These are phyloP conservation scores for Fusarium foetens DNA, from an alignment of 2,329 filamentous ascomycete species.

Conservation along the genomic window DNA sequence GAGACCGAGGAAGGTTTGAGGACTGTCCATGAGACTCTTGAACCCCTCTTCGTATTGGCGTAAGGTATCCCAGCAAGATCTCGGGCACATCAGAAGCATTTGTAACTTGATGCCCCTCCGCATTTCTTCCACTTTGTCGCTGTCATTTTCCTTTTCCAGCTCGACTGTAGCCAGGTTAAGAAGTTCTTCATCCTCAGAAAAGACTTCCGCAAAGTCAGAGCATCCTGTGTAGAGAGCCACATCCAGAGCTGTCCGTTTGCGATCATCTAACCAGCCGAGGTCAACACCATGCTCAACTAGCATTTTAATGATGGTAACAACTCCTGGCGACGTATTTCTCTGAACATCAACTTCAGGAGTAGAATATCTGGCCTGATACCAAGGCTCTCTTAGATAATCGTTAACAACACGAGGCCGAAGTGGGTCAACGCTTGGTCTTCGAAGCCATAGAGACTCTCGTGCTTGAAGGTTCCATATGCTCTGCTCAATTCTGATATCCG, in stretches of 20 bases:
- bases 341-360: not conserved
- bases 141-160: not conserved
- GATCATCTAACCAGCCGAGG: not conserved
- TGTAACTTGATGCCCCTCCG: slow-evolving; percentile 1
- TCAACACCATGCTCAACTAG: slow-evolving; percentile 11
- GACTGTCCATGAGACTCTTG: not conserved
- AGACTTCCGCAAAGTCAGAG: slow-evolving; percentile 17
- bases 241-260: slow-evolving; percentile 19
- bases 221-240: slow-evolving; percentile 19
- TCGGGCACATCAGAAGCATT: slow-evolving; percentile 25
- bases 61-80: not conserved
- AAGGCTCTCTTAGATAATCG: not conserved
- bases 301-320: slow-evolving; percentile 16
- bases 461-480: slow-evolving; percentile 13
- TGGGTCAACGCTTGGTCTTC: not conserved
- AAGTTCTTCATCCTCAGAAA: slow-evolving; percentile 10
- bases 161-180: not conserved
- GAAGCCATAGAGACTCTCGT: not conserved
- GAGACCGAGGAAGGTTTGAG: not conserved
- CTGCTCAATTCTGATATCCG: slow-evolving; percentile 13
- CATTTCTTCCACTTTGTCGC: not conserved
- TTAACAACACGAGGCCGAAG: not conserved
- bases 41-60: not conserved
- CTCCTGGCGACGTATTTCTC: not conserved
- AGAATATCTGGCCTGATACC: not conserved